A percentile compares a stretch with the other conserved stretches of the same genome.
phyloP scores from a whole-genome alignment of 1,139 yeast genomes.

The Kodamaea arcana region DNA sequence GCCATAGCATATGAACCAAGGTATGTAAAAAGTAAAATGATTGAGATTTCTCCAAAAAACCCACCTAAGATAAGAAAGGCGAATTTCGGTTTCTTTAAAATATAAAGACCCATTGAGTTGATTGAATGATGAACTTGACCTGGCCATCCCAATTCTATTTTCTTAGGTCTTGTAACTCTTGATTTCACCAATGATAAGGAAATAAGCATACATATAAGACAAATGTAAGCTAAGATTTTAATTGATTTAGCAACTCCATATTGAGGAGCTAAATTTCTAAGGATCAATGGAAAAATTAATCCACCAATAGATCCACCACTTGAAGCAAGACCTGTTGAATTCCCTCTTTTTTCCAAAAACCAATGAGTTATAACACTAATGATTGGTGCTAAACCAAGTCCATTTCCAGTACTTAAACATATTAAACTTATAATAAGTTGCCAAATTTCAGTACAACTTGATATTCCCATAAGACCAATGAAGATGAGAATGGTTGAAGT shows the following conservation, averaged over 20 bases:
- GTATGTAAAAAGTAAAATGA: slow-evolving; percentile 42
- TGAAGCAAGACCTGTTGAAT: slow-evolving; percentile 55
- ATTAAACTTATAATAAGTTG: slow-evolving; percentile 62
- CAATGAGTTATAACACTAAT: slow-evolving; percentile 61
- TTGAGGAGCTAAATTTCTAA: slow-evolving; percentile 40
- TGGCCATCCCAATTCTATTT: neutral
- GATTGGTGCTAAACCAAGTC: slow-evolving; percentile 55
- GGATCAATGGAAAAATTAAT: slow-evolving; percentile 52
- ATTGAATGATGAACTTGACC: neutral
- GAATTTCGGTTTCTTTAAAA: slow-evolving; percentile 8
- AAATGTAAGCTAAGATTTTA: slow-evolving; percentile 50
- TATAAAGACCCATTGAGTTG: slow-evolving; percentile 3
- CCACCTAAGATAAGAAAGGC: slow-evolving; percentile 10
- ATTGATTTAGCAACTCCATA: slow-evolving; percentile 64
- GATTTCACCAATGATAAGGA: slow-evolving; percentile 43
- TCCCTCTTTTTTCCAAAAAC: slow-evolving; percentile 52
- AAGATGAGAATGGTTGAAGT: slow-evolving; percentile 44
- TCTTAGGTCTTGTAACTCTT: slow-evolving; percentile 16
- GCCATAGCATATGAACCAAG: slow-evolving; percentile 28
- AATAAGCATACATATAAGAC: slow-evolving; percentile 34
- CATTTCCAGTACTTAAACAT: slow-evolving; percentile 52
- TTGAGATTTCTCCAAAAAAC: slow-evolving; percentile 44
- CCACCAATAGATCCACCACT: slow-evolving; percentile 66
- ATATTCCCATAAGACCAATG: slow-evolving; percentile 50
- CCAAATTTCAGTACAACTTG: slow-evolving; percentile 47